Evolutionary conservation across 192 early-diverging fungal genomes (phyloP), one percentile per base, ranked within the genome.

Genomic region (Phycomyces blakesleeanus): DNA sequence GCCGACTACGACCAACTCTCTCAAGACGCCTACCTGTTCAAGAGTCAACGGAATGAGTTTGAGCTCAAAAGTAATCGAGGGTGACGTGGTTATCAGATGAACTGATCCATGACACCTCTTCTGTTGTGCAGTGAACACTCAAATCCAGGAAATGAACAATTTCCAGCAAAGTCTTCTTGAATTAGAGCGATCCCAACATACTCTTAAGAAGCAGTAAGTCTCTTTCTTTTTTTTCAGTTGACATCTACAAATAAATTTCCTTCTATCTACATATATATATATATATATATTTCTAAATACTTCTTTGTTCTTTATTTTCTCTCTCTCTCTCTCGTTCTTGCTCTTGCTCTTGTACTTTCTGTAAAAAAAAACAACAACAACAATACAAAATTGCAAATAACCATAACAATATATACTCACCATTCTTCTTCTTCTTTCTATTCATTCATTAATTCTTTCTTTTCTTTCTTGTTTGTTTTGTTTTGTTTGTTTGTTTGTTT

Each of bases 31-130:
- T 78, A 81, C 22, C 75, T 83, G 21, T 84, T 73, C 72, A 89
- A 89, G 67, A 77, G 81, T 21, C 89, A 92, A 69, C 78, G 89
- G 50, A 91, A 95, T 66, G 94, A 95, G 41, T 83, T 87, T 72
- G 94, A 94, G 74, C 81, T 89, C 59, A 88, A 91, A 76, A 78
- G 92, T 93, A 89, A 69, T 83, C n/a, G 47, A 4, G 3, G 34
- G 18, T 25, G 7, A 27, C 9, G 34, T 47, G 12, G 16, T 26
- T 22, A 42, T 22, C 1, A 27, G 37, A 39, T 20, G 49, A 50
- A 64, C 14, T 49, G n/a, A 20, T 51, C 49, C 42, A 20, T 49
- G 24, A 51, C 52, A 56, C 44, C 26, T 69, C 12, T 40, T 37
- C 40, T 37, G 37, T 52, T 76, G 3, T 69, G 18, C 59, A 78